Evolutionary conservation across 2,329 filamentous ascomycete species (phyloP).

Genomic region (Ramularia endophylla): DNA sequence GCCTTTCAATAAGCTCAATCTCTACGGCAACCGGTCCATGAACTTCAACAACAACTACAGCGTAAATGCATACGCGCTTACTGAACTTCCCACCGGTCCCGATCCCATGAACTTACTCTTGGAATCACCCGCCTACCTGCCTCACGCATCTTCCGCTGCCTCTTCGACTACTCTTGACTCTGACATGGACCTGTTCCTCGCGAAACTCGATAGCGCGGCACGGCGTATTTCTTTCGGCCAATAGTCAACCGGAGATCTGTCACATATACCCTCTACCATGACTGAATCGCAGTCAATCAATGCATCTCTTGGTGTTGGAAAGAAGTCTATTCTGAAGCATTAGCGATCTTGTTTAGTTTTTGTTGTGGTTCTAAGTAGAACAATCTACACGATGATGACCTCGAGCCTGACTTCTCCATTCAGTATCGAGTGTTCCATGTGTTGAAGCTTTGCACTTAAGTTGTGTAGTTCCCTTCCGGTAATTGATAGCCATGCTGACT

Average conservation of each 20-base stretch:
- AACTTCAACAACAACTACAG: constrained; percentile 32
- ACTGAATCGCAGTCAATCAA: background rate
- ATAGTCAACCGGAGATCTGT: too few relatives aligned
- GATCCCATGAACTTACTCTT: constrained; percentile 23
- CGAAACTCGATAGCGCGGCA: constrained; percentile 27
- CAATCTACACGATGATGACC: too few relatives aligned
- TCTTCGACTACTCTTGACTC: constrained; percentile 10
- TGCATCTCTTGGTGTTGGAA: too few relatives aligned
- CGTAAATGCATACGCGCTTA: constrained; percentile 31
- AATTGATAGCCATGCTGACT: too few relatives aligned
- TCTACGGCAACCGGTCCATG: constrained; percentile 51
- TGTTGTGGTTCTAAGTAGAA: too few relatives aligned
- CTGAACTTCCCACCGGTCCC: constrained; percentile 21
- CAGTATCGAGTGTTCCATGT: too few relatives aligned
- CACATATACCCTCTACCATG: constrained; percentile 2
- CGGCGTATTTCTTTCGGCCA: background rate
- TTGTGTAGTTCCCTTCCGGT: too few relatives aligned
- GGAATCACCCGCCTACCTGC: constrained; percentile 14
- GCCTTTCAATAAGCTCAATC: constrained; percentile 66
- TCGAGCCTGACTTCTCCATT: too few relatives aligned
- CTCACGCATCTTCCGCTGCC: constrained; percentile 10
- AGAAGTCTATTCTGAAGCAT: too few relatives aligned
- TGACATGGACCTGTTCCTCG: constrained; percentile 22
- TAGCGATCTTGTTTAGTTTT: too few relatives aligned
- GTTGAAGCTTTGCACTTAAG: too few relatives aligned